phyloP scores from a whole-genome alignment of 2,329 filamentous ascomycete species.

The Phialophora expanda region DNA sequence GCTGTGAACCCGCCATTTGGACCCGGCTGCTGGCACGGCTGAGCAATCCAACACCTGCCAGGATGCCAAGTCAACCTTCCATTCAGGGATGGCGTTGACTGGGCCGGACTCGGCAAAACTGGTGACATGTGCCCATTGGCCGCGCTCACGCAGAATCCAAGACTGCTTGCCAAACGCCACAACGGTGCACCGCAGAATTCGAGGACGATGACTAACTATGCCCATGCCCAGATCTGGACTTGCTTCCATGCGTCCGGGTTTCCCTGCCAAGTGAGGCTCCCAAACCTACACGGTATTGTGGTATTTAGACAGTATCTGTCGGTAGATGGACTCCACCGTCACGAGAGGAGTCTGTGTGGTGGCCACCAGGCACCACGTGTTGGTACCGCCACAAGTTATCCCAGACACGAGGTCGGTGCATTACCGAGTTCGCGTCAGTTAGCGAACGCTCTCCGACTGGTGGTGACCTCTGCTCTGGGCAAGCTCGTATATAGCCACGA shows the following conservation, averaged over 20 bases:
- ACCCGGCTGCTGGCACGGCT: background rate
- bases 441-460: background rate
- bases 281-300: background rate
- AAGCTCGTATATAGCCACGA: background rate
- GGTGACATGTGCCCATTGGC: background rate
- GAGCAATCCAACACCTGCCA: background rate
- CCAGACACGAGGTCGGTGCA: background rate
- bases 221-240: background rate
- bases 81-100: background rate
- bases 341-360: background rate
- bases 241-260: slow-evolving; percentile 5
- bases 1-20: background rate
- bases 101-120: background rate
- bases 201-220: background rate
- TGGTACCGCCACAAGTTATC: background rate
- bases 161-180: background rate
- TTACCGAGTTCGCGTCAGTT: background rate
- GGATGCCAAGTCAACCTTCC: background rate
- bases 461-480: background rate
- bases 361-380: background rate
- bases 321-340: background rate
- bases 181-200: background rate
- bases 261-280: background rate
- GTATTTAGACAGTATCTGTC: background rate
- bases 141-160: background rate